These are phyloP conservation scores for Forsythia viridissima DNA, from an alignment of 257 asterid species.

Conservation along the genomic window DNA sequence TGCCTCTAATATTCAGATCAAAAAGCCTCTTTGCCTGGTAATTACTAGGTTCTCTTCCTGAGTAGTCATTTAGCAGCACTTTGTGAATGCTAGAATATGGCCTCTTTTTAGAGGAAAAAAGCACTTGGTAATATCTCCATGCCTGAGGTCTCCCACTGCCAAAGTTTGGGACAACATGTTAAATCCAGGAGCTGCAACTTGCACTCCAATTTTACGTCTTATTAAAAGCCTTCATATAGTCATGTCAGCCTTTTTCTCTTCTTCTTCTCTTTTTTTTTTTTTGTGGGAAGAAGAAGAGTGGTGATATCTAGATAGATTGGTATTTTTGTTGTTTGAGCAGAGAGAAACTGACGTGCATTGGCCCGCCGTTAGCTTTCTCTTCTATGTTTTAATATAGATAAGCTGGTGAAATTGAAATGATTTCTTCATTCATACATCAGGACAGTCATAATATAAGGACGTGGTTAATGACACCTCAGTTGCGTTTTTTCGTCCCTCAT, in stretches of 20 bases:
- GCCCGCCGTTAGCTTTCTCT: slow-evolving; percentile 3
- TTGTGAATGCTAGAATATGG: neutral
- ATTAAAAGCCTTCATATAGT: neutral
- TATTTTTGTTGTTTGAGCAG: slow-evolving; percentile 14
- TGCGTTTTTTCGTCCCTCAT: neutral
- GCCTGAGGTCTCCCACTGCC: neutral
- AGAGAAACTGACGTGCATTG: neutral
- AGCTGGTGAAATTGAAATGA: neutral
- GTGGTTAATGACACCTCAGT: neutral
- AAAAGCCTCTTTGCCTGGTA: slow-evolving; percentile 94
- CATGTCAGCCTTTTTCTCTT: neutral
- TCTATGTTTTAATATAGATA: slow-evolving; percentile 4
- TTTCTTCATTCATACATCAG: neutral
- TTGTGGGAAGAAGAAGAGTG: slow-evolving; percentile 2
- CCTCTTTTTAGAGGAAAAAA: neutral
- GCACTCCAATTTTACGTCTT: neutral
- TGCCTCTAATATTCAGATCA: slow-evolving; percentile 82
- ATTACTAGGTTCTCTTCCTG: slow-evolving; percentile 19
- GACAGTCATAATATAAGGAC: no score
- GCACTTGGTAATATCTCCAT: no score
- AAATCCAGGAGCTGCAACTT: slow-evolving; percentile 8
- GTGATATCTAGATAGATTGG: neutral
- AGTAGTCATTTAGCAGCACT: neutral
- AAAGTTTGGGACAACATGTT: neutral
- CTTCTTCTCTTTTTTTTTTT: slow-evolving; percentile 2